Evolutionary conservation across 768 basidiomycete genomes (phyloP), one percentile per base, ranked within the genome.

Genomic region (Mycena indigotica): DNA sequence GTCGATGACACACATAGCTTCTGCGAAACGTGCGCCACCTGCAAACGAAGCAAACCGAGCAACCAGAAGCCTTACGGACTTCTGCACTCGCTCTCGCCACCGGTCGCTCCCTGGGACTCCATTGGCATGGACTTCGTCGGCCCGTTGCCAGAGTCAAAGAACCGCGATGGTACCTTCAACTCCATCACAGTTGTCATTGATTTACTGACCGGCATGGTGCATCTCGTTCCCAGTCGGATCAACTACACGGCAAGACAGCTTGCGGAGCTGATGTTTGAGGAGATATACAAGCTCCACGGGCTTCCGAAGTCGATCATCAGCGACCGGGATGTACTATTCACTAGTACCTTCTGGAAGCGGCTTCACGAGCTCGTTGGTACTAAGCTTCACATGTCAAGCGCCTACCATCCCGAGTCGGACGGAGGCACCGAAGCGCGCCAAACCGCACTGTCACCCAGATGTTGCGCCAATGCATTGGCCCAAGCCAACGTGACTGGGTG

Each of bases 371-470:
- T 65, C 13, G 55, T 63, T 1, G 62, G 54, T 26, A 56, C 60
- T 10, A 59, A 68, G 29, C 62, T 70, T 0, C 25, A 50, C 0
- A 62, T 74, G 63, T 68, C 54, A 2, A 58, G 56, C 2, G 50
- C 56, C 0, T 71, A 69, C 40, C 77, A 77, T 52, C 76, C 75
- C 1, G 70, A 79, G 50, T 71, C 75, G 1, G 74, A 76, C 58
- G 76, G 75, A 0, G 57, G 66, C 1, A 74, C 71, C 0, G 74
- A n/a, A 78, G 57, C 56, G 68, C 1, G 70, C 70, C 2, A 75
- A n/a, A 72, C 46, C 56, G 62, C n/a, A 72, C 72, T 0, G 56
- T 74, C 0, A 64, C 57, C 2, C 68, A 70, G 28, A 71, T 70
- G 65, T 44, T 71, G 5, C 19, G 65, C 10, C 52, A 57, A 17